phyloP scores from a whole-genome alignment of 495 filamentous ascomycete genomes.

The Penicillium herquei region DNA sequence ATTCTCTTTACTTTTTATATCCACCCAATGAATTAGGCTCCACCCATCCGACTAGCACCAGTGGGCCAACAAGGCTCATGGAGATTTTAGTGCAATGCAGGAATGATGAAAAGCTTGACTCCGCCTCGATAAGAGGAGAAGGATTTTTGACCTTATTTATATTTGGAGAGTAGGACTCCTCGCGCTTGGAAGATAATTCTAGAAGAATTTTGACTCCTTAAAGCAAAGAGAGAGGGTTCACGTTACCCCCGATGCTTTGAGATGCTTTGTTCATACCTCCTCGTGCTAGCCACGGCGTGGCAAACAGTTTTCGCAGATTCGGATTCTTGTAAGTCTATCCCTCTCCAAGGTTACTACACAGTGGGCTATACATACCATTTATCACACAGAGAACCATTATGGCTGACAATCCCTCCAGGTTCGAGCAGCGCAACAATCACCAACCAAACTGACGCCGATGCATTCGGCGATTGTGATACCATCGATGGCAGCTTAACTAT shows the following conservation, averaged over 20 bases:
- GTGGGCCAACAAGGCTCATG: background rate
- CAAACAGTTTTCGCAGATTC: constrained; percentile 3
- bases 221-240: background rate
- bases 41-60: background rate
- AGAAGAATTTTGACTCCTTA: background rate
- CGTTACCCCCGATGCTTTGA: background rate
- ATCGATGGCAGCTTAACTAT: constrained; percentile 28
- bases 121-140: background rate
- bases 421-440: constrained; percentile 25
- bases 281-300: constrained; percentile 1
- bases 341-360: background rate
- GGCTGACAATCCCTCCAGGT: constrained; percentile 12
- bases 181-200: background rate
- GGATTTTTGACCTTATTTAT: background rate
- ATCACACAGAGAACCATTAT: background rate
- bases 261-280: background rate
- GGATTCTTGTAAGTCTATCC: background rate
- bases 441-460: constrained; percentile 29
- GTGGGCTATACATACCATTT: no score
- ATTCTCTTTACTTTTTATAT: background rate
- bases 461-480: constrained; percentile 23
- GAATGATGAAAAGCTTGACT: background rate
- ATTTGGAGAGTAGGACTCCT: background rate
- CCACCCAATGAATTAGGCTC: background rate
- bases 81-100: constrained; percentile 1